Conservation (phyloP, 1,139 yeast genomes). For the Candida dubliniensis region DNA sequence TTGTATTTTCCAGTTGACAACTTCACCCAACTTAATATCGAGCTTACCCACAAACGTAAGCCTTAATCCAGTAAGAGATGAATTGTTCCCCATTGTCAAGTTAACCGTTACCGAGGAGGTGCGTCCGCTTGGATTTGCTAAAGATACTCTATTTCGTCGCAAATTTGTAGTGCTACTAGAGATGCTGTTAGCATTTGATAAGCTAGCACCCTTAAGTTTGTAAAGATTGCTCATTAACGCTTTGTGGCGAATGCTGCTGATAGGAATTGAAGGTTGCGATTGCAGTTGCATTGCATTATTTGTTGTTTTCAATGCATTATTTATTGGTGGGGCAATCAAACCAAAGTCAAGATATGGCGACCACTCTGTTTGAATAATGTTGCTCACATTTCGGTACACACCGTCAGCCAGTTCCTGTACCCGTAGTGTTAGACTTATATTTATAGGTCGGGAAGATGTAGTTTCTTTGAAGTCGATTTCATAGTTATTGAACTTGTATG, state of each 20-base stretch:
- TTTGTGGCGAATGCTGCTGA: constrained; percentile 17
- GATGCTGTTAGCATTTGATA: constrained; percentile 9
- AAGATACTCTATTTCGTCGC: constrained; percentile 11
- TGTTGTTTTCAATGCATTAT: constrained; percentile 35
- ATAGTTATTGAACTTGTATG: constrained; percentile 43
- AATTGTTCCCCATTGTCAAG: constrained; percentile 31
- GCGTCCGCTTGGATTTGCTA: constrained; percentile 23
- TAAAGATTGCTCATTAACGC: constrained; percentile 20
- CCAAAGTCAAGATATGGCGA: constrained; percentile 61
- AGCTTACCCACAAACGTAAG: constrained; percentile 68
- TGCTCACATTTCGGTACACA: constrained; percentile 22
- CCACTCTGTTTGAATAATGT: constrained; percentile 55
- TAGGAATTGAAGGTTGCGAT: constrained; percentile 17
- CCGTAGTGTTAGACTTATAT: constrained; percentile 30
- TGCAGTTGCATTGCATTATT: constrained; percentile 22
- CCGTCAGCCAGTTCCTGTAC: constrained; percentile 20
- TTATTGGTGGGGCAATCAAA: constrained; percentile 46
- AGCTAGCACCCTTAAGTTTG: constrained; percentile 17
- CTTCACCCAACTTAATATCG: constrained; percentile 58
- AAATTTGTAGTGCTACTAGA: constrained; percentile 3
- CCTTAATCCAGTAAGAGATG: constrained; percentile 49
- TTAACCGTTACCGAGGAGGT: constrained; percentile 48
- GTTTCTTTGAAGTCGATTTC: constrained; percentile 18
- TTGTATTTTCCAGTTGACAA: constrained; percentile 64
- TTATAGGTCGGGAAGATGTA: constrained; percentile 34